These are phyloP conservation scores for Colletotrichum sp. DNA, from an alignment of 2,329 filamentous ascomycete species.

Conservation along the genomic window DNA sequence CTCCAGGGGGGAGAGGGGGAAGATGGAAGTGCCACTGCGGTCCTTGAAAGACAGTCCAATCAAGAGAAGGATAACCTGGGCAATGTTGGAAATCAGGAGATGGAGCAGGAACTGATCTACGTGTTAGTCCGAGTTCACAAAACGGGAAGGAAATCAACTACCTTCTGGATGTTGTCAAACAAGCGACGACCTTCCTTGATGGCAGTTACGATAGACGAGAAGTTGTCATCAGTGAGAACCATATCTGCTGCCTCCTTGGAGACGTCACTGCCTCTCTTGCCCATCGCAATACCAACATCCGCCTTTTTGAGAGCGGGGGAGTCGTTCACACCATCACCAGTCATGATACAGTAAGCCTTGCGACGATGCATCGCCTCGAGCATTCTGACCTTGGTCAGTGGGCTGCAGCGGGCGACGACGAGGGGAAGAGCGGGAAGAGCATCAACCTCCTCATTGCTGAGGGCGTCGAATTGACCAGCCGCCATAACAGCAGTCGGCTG, in stretches of 20 bases:
- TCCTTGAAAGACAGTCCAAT: slow-evolving; percentile 75
- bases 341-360: slow-evolving; percentile 74
- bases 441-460: slow-evolving; percentile 68
- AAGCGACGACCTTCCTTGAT: slow-evolving; percentile 73
- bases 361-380: slow-evolving; percentile 75
- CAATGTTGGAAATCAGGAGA: slow-evolving; percentile 72
- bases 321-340: slow-evolving; percentile 78
- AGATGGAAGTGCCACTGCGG: slow-evolving; percentile 60
- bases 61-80: slow-evolving; percentile 71
- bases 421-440: slow-evolving; percentile 64
- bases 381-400: slow-evolving; percentile 76
- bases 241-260: slow-evolving; percentile 86
- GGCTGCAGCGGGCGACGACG: slow-evolving; percentile 73
- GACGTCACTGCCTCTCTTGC: slow-evolving; percentile 72
- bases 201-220: slow-evolving; percentile 78
- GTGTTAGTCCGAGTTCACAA: background rate
- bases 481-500: slow-evolving; percentile 60
- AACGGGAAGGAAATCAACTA: slow-evolving; percentile 32
- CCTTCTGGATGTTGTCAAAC: slow-evolving; percentile 78
- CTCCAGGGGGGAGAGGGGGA: slow-evolving; percentile 74
- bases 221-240: slow-evolving; percentile 88
- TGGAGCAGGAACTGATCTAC: slow-evolving; percentile 61
- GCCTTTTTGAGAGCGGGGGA: slow-evolving; percentile 74
- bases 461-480: slow-evolving; percentile 65
- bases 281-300: slow-evolving; percentile 80